phyloP scores from a whole-genome alignment of 1,284 basidiomycete species.

The Pascua guehoae region DNA sequence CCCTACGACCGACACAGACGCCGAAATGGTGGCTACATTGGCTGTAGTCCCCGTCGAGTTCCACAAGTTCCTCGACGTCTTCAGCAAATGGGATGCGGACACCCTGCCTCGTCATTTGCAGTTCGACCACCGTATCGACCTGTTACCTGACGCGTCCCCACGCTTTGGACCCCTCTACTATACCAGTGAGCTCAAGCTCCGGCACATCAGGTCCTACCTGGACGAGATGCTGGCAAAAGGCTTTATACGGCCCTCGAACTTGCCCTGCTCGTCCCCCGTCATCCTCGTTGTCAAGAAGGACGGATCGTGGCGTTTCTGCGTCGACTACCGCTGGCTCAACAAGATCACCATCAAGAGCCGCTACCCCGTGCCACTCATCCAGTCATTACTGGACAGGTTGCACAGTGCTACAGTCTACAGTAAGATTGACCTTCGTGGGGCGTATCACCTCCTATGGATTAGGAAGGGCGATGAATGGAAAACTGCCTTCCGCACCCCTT shows the following conservation, averaged over 20 bases:
- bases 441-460: conserved; percentile 41
- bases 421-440: conserved; percentile 40
- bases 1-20: too few relatives aligned
- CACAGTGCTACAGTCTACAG: conserved; percentile 30
- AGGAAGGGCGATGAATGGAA: conserved; percentile 41
- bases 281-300: conserved; percentile 57
- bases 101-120: neutral
- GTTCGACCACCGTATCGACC: conserved; percentile 14
- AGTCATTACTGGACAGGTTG: conserved; percentile 37
- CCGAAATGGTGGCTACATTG: too few relatives aligned
- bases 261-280: conserved; percentile 36
- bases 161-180: conserved; percentile 45
- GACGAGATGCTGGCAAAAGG: conserved; percentile 48
- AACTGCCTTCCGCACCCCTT: conserved; percentile 43
- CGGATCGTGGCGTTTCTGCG: conserved; percentile 47
- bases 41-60: neutral
- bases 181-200: conserved; percentile 45
- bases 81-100: neutral
- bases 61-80: neutral
- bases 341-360: conserved; percentile 47
- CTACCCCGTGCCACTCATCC: conserved; percentile 28
- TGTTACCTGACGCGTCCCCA: conserved; percentile 30
- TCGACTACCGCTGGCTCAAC: conserved; percentile 54
- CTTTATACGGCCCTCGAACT: conserved; percentile 43
- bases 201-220: conserved; percentile 49